Evolutionary conservation across 2,329 filamentous ascomycete genomes (phyloP).

Genomic region (Huntiella omanensis): DNA sequence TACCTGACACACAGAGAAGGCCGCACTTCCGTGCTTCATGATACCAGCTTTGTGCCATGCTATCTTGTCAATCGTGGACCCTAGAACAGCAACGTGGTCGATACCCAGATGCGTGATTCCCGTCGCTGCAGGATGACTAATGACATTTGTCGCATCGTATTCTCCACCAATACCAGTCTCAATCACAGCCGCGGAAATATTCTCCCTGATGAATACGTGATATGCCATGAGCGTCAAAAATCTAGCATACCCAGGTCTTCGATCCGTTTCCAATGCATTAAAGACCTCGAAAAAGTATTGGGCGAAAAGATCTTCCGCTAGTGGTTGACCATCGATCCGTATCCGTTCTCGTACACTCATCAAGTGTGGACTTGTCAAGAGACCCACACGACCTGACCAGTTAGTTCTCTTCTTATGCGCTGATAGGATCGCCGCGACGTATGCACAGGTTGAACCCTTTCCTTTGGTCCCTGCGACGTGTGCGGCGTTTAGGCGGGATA

Average conservation of each 20-base stretch:
- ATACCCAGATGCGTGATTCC: constrained; percentile 50
- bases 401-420: constrained; percentile 23
- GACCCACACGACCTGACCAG: constrained; percentile 31
- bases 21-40: constrained; percentile 39
- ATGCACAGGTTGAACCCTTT: constrained; percentile 56
- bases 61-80: constrained; percentile 43
- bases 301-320: constrained; percentile 39
- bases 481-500: constrained; percentile 44
- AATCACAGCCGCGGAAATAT: constrained; percentile 42
- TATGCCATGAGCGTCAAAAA: constrained; percentile 48
- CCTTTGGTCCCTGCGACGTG: constrained; percentile 63
- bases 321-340: constrained; percentile 37
- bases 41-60: constrained; percentile 61
- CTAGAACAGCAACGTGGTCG: constrained; percentile 47
- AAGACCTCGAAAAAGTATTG: constrained; percentile 51
- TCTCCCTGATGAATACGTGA: constrained; percentile 45
- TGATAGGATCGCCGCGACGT: constrained; percentile 42
- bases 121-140: constrained; percentile 35
- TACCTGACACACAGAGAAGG: constrained; percentile 38
- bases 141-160: constrained; percentile 49
- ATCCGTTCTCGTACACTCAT: constrained; percentile 50
- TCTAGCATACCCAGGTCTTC: constrained; percentile 38
- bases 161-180: constrained; percentile 52
- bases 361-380: constrained; percentile 53
- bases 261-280: constrained; percentile 26